Evolutionary conservation across 257 asterid genomes (phyloP).

Genomic region (Coffea eugenioides): DNA sequence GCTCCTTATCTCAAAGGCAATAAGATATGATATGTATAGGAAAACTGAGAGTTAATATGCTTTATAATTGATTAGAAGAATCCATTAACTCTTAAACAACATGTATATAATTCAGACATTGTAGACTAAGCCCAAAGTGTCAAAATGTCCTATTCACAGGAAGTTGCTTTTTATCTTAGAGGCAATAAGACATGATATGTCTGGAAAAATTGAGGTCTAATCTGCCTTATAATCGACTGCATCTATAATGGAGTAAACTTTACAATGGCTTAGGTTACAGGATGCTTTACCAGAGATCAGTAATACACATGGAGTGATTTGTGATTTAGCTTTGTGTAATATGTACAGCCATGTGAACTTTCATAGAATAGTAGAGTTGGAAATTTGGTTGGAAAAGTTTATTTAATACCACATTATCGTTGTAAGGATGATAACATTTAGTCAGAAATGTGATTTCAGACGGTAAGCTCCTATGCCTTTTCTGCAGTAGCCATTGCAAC

Average conservation of each 20-base stretch:
- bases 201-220: too few species aligned
- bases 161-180: too few species aligned
- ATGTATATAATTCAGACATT: too few species aligned
- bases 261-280: neutral
- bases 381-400: conserved; percentile 81
- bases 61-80: neutral
- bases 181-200: too few species aligned
- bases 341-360: conserved; percentile 83
- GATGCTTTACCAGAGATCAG: neutral
- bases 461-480: conserved; percentile 66
- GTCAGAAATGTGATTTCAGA: conserved; percentile 86
- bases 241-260: neutral
- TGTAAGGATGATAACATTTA: conserved; percentile 57
- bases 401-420: conserved; percentile 67
- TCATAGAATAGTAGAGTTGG: conserved; percentile 73
- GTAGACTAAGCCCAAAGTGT: too few species aligned
- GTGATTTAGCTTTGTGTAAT: conserved; percentile 70
- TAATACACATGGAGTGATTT: neutral
- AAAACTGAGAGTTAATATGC: neutral
- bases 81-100: too few species aligned
- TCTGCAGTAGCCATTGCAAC: conserved; percentile 79
- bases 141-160: too few species aligned
- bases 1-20: neutral
- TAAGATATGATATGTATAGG: neutral
- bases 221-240: too few species aligned